These are phyloP conservation scores for Ichthyophonus hoferi DNA, from an alignment of 208 protist genomes.

Conservation along the genomic window DNA sequence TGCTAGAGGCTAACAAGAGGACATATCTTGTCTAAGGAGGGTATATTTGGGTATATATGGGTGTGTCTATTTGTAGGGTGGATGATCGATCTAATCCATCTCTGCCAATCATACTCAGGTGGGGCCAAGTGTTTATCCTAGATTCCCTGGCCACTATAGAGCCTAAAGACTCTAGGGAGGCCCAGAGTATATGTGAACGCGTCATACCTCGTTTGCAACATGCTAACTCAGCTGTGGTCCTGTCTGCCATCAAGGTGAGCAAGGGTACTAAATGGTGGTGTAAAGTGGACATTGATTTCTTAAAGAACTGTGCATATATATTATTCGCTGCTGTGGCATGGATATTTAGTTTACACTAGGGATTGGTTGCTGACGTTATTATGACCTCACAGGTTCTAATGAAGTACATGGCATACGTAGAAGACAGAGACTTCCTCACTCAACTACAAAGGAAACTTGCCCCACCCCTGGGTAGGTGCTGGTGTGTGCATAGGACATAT, in stretches of 20 bases:
- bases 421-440: constrained; percentile 56
- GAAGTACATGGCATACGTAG: constrained; percentile 65
- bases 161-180: constrained; percentile 49
- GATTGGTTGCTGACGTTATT: too few species aligned
- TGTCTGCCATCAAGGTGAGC: constrained; percentile 91
- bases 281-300: too few species aligned
- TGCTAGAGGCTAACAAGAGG: too few species aligned
- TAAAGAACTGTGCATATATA: too few species aligned
- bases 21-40: too few species aligned
- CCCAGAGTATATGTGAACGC: constrained; percentile 83
- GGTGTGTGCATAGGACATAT: too few species aligned
- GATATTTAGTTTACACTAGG: too few species aligned
- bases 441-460: constrained; percentile 80
- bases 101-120: constrained; percentile 61
- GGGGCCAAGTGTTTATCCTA: constrained; percentile 96
- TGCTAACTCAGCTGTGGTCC: constrained; percentile 94
- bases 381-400: constrained; percentile 51
- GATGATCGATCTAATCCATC: too few species aligned
- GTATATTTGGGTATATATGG: too few species aligned
- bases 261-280: too few species aligned
- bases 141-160: constrained; percentile 81
- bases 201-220: constrained; percentile 90
- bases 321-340: too few species aligned
- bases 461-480: constrained; percentile 74
- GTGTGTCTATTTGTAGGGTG: too few species aligned